Base-by-base conservation (phyloP, 441 rosid species). In the Corymbia citriodora region DNA sequence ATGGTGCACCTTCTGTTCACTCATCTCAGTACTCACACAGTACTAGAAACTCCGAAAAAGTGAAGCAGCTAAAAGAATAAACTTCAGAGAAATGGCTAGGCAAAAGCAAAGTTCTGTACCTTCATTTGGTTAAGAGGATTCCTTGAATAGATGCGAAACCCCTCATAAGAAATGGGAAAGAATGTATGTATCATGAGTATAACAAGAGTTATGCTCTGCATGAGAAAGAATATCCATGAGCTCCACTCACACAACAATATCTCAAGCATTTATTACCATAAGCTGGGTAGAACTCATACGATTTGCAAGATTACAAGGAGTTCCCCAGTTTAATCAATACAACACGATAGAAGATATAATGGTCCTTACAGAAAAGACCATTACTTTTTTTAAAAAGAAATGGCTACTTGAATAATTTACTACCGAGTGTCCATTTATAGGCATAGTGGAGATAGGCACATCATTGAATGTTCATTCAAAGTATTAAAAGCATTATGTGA, bases 161-260 rank as follows among this genome's bases (percentile, higher is more conserved):
- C 99, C 95, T 96, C 99, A 91, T 94, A 98, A 68, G 93, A 93
- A 90, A 98, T 93, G 16, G 99, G 99, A 79, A 93, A 96, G 94
- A 96, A 93, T 36, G 95, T 93, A 93, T 97, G 98, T 72, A 92
- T 92, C 54, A 91, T 25, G 52, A 98, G 94, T 93, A 98, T 90
- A 87, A 92, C 49, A 61, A 98, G 93, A 87, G 99, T 97, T 88
- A 96, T 45, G 11, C 93, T 98, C 99, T 96, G 96, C 95, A 94
- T 59, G 65, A 91, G 68, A 91, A 91, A 90, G 86, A 48, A 91
- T 36, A 91, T 90, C 59, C 45, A 81, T 83, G 74, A 87, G 54
- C 74, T n/a, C 54, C 88, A 79, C 16, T 49, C 61, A 31, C 16
- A 57, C 63, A 12, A 74, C 52, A 79, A 79, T 7, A 48, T 49